Percentiles rank a stretch among this genome's conserved stretches.
Conservation (phyloP, 345 rosid species). For the Populus pruinosa region DNA sequence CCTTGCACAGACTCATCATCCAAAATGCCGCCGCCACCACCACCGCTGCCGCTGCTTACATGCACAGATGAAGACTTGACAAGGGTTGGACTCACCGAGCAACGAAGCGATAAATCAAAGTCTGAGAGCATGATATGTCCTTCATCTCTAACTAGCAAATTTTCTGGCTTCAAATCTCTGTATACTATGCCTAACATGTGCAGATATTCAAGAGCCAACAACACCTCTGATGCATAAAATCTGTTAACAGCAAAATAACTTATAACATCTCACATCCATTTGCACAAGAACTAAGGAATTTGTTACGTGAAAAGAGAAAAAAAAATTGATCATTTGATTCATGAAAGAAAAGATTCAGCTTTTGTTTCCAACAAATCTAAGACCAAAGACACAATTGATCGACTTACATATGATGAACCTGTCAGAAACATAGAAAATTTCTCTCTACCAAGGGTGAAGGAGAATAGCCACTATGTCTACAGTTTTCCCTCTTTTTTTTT, state of each 20-base stretch:
- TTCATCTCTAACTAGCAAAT: constrained; percentile 76
- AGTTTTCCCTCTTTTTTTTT: not conserved
- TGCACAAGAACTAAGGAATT: not conserved
- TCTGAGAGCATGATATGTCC: constrained; percentile 95
- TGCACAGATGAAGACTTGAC: constrained; percentile 79
- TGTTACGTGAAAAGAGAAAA: not conserved
- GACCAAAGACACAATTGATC: not conserved
- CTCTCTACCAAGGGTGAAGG: not conserved
- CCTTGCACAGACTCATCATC: constrained; percentile 63
- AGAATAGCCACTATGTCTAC: not conserved
- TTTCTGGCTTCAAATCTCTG: constrained; percentile 88
- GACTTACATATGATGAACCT: not conserved
- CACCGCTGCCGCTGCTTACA: constrained; percentile 19
- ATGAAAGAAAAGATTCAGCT: not conserved
- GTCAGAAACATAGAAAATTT: not conserved
- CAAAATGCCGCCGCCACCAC: constrained; percentile 47
- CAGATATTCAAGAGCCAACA: constrained; percentile 81
- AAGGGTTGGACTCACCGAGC: constrained; percentile 78
- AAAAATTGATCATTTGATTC: not conserved
- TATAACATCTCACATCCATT: not conserved
- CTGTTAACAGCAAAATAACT: constrained; percentile 26
- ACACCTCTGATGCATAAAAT: constrained; percentile 85
- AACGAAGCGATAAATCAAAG: constrained; percentile 83
- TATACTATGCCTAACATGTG: constrained; percentile 96
- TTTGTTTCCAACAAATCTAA: not conserved